Evolutionary conservation across 352 stramenopile species (phyloP).

Genomic region (Thraustochytrium striatum): DNA sequence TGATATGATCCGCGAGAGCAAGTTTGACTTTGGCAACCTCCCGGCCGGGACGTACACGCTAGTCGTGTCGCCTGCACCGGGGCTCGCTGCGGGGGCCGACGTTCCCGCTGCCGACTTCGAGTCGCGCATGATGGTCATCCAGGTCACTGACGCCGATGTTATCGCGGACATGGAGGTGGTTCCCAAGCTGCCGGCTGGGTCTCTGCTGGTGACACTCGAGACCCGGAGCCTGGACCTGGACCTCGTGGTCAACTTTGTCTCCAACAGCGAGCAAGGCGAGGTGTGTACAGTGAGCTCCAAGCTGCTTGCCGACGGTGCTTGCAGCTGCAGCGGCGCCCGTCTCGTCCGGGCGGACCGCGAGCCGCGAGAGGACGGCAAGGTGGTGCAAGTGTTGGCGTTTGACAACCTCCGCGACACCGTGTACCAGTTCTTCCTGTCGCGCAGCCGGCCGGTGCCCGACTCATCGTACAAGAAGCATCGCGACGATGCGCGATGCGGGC

Average conservation of each 20-base stretch:
- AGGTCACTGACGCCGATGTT: constrained; percentile 3
- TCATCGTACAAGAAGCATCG: constrained; percentile 40
- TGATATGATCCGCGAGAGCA: neutral
- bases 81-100: neutral
- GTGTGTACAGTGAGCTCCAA: constrained; percentile 36
- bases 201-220: constrained; percentile 19
- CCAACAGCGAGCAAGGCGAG: neutral
- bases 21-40: neutral
- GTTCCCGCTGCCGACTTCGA: neutral
- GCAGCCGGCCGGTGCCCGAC: neutral
- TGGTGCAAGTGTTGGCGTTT: neutral
- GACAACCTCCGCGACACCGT: constrained; percentile 4
- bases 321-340: constrained; percentile 17
- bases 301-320: constrained; percentile 36
- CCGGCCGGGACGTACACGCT: constrained; percentile 22
- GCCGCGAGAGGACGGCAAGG: neutral
- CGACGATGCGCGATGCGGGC: constrained; percentile 37
- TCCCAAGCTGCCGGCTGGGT: neutral
- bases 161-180: neutral
- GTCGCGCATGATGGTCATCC: neutral
- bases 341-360: constrained; percentile 10
- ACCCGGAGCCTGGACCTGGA: neutral
- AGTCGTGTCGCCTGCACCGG: neutral
- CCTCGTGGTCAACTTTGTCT: constrained; percentile 25
- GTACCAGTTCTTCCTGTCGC: constrained; percentile 20